phyloP scores from a whole-genome alignment of 2,329 filamentous ascomycete genomes.

The Fusarium austroafricanum region DNA sequence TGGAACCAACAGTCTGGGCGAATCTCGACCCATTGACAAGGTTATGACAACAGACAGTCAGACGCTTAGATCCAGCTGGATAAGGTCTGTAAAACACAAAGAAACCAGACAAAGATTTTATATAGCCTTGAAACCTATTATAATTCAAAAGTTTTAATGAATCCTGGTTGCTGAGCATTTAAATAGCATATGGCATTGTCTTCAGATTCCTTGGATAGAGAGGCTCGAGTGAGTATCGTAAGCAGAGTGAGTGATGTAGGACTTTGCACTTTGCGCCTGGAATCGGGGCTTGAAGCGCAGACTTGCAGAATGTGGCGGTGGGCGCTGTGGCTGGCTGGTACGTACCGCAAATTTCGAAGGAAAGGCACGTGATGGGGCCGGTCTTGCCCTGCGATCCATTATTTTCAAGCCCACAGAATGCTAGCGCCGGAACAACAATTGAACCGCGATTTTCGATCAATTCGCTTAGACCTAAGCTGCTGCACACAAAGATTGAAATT shows the following conservation, averaged over 20 bases:
- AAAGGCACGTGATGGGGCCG: conserved; percentile 37
- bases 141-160: conserved; percentile 6
- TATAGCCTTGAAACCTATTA: background rate
- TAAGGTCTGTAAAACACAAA: conserved; percentile 15
- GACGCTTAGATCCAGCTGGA: conserved; percentile 25
- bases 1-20: conserved; percentile 21
- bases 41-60: conserved; percentile 3
- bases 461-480: conserved; percentile 55
- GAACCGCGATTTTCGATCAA: conserved; percentile 43
- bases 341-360: background rate
- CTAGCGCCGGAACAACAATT: conserved; percentile 47
- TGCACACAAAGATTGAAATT: conserved; percentile 57
- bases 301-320: conserved; percentile 12
- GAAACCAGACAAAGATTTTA: conserved; percentile 5
- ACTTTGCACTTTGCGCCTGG: background rate
- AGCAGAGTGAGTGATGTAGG: too few species aligned
- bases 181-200: background rate
- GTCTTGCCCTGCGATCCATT: conserved; percentile 32
- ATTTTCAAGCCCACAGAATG: conserved; percentile 26
- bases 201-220: background rate
- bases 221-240: background rate
- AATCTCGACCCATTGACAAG: conserved; percentile 7
- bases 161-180: background rate
- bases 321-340: background rate
- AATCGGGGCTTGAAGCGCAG: background rate